phyloP scores from a whole-genome alignment of 768 basidiomycete species.

The Leccinum pellstonianum region DNA sequence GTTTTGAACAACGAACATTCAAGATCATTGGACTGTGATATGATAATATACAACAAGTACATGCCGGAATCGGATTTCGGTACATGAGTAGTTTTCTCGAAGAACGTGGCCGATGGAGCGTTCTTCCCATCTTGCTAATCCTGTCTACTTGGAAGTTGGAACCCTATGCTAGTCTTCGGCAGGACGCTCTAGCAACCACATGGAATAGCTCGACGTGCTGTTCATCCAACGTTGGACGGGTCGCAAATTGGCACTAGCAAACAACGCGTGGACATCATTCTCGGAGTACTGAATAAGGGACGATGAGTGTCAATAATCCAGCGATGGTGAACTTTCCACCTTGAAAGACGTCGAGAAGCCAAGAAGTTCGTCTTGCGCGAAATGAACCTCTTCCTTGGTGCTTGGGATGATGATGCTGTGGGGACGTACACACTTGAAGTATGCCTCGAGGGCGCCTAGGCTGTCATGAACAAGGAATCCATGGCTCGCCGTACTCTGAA shows the following conservation, averaged over 20 bases:
- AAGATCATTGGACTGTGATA: slow-evolving; percentile 33
- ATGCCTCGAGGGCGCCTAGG: slow-evolving; percentile 81
- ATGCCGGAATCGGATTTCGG: slow-evolving; percentile 69
- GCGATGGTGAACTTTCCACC: slow-evolving; percentile 38
- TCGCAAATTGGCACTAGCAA: slow-evolving; percentile 72
- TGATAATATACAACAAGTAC: slow-evolving; percentile 93
- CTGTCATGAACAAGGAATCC: background rate
- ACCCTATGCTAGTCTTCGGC: slow-evolving; percentile 43
- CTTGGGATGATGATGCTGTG: slow-evolving; percentile 58
- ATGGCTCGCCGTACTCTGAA: background rate
- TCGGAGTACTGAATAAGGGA: slow-evolving; percentile 66
- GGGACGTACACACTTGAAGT: slow-evolving; percentile 61
- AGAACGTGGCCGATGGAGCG: slow-evolving; percentile 79
- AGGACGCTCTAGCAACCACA: slow-evolving; percentile 92
- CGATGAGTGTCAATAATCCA: slow-evolving; percentile 1
- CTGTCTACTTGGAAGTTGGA: slow-evolving; percentile 37
- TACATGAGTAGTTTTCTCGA: slow-evolving; percentile 72
- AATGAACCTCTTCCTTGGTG: slow-evolving; percentile 43
- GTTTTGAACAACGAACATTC: background rate
- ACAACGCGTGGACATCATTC: slow-evolving; percentile 64
- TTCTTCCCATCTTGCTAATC: slow-evolving; percentile 88
- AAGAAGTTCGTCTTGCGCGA: slow-evolving; percentile 72
- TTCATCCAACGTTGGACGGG: slow-evolving; percentile 87
- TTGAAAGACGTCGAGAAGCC: slow-evolving; percentile 88
- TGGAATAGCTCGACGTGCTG: slow-evolving; percentile 62